Evolutionary conservation across 257 asterid species (phyloP), one percentile per base, ranked within the genome.

Genomic region (Rauvolfia tetraphylla): DNA sequence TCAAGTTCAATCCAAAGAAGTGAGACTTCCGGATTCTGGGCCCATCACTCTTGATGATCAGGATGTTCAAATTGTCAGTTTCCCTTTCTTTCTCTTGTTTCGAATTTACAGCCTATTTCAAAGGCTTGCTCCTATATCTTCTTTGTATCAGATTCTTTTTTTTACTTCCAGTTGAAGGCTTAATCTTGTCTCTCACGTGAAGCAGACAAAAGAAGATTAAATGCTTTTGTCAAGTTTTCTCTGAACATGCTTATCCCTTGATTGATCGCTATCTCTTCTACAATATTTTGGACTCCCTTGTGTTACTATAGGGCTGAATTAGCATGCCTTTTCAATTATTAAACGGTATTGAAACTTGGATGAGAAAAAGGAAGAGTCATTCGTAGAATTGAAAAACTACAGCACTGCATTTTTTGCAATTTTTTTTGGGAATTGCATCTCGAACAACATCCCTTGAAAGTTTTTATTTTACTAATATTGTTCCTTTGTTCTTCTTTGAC

Each of bases 1-100:
- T 71, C 90, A 94, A 83, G 93, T 90, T 72, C 97, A 94, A 87
- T 89, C 88, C 53, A 90, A 88, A 83, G 90, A 89, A 89, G 97
- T 88, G 78, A 88, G 97, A 74, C 89, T 92, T 79, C 96, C 93
- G 18, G 93, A 90, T 87, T 80, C 90, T 79, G 89, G 85, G 51
- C 86, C 92, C 51, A 87, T 92, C 73, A 78, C 97, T 18, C 96
- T 94, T n/a, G 97, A 92, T 72, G 97, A 94, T 61, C 97, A 89
- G 84, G 98, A 94, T 84, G 92, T 94, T 83, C 90, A 85, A 58
- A 92, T 94, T 68, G 98, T 92, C 53, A 85, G 96, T 90, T 80
- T 71, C 76, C 71, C 39, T 29, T 67, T 48, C 75, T 46, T 57
- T 70, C 74, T 78, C 79, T 36, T 75, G 79, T 56, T 75, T 59